Base-by-base conservation (phyloP, 2,329 filamentous ascomycete genomes). In the Whalleya microplaca region DNA sequence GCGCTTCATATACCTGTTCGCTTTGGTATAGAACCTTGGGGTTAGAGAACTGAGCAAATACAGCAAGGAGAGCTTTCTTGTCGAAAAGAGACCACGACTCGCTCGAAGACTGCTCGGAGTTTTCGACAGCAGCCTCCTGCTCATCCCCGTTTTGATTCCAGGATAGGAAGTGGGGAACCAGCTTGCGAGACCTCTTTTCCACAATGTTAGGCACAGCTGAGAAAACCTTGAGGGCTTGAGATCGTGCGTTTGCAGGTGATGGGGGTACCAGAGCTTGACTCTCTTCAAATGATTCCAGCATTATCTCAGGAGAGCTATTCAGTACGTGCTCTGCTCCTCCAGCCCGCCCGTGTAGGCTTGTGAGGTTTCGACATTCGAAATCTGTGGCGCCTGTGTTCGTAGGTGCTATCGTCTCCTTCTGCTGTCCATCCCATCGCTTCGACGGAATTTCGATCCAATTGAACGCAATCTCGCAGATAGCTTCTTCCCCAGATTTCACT, bases 1-100 rank as follows among this genome's bases (percentile, higher is more conserved):
- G 78, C 16, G 91, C 86, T 7, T 84, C 76, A 66, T 93, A 90
- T 0, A 96, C 93, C 53, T 91, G 87, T 9, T 85, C 79, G 29
- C 89, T 84, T 67, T 86, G 89, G 73, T 87, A 98, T 3, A 99
- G 78, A 0, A 92, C 92, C 66, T 83, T 90, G 0, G 95, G 92
- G 69, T 99, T 99, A 47, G 83, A 78, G 69, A 98, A 98, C 60
- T 92, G 86, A 0, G 90, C 84, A 69, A 99, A 92, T 5, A 99
- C 80, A 1, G 82, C 82, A 32, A 99, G 80, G 68, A 97, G 86
- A 1, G 88, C 84, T 70, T 96, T 94, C 62, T 94, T 89, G 70
- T 99, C 95, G 56, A 86, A 86, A 54, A 92, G 78, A 20, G 84
- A 84, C 90, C 91, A 95, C 53, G 80, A 76, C 21, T 73, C 73